phyloP scores from a whole-genome alignment of 805 yeast species.

The Cyberlindnera maclurae region DNA sequence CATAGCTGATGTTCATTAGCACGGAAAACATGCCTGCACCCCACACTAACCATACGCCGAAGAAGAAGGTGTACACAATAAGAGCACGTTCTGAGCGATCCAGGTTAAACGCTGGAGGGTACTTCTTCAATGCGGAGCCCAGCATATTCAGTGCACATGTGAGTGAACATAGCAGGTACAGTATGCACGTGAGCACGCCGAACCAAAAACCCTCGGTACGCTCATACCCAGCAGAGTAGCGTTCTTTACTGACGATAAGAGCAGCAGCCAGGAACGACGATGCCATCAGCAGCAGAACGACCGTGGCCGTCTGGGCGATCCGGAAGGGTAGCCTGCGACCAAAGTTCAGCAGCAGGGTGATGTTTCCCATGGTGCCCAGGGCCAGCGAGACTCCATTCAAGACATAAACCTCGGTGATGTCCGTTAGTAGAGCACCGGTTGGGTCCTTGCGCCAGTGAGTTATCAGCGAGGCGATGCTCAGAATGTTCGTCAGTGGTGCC shows the following conservation, averaged over 20 bases:
- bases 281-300: conserved; percentile 60
- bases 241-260: conserved; percentile 32
- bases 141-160: conserved; percentile 49
- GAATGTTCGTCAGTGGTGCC: conserved; percentile 73
- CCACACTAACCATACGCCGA: conserved; percentile 63
- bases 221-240: conserved; percentile 23
- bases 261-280: conserved; percentile 38
- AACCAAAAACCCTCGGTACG: conserved; percentile 70
- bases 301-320: conserved; percentile 55
- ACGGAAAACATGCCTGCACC: conserved; percentile 57
- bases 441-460: conserved; percentile 53
- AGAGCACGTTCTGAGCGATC: conserved; percentile 61
- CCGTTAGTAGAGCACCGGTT: conserved; percentile 24
- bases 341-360: conserved; percentile 65
- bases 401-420: conserved; percentile 37
- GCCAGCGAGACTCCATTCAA: conserved; percentile 58
- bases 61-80: conserved; percentile 60
- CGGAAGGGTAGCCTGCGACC: conserved; percentile 49
- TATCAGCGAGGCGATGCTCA: conserved; percentile 65
- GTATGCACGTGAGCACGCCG: conserved; percentile 56
- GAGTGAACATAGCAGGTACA: conserved; percentile 53
- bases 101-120: conserved; percentile 66
- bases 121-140: conserved; percentile 53
- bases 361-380: conserved; percentile 61
- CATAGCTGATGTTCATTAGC: conserved; percentile 41